Evolutionary conservation across 768 basidiomycete species (phyloP), one percentile per base, ranked within the genome.

Genomic region (Termitomyces sp.): DNA sequence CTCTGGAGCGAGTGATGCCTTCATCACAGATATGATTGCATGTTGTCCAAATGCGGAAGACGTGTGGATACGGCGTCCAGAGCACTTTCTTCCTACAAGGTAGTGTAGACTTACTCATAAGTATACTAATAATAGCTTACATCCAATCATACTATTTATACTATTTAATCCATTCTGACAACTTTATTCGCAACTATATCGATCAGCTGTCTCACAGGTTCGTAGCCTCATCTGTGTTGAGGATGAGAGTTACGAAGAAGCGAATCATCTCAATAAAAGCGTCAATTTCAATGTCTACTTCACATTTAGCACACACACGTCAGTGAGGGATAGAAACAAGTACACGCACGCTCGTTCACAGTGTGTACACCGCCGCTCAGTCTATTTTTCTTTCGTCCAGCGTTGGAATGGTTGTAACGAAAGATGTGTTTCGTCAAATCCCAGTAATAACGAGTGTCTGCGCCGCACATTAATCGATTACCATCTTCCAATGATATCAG

Each of bases 401-500:
- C 66, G 54, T 76, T 76, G 12, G 67, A 66, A 54, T 81, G 80
- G 53, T 64, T 73, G 63, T 89, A 91, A 18, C 89, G 82, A 78
- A 88, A 89, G 57, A 91, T 89, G 60, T 82, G 76, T 35, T 68
- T 63, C 5, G 80, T 77, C 33, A 85, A 68, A 32, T 77, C 68
- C 83, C 84, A 84, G 62, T 83, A 84, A 64, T 75, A 76, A 15
- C 76, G 72, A 2, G 82, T 84, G 59, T 84, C 88, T 86, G 49
- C 54, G 57, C 2, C 36, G 23, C 22, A 53, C 1, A 32, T 5
- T 10, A 42, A 43, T 16, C 27, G 13, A 32, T 45, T 35, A 40
- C 18, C 6, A 53, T 38, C 16, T 3, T 23, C 1, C 12, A 32
- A 22, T n/a, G n/a, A n/a, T 1, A 7, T 22, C 40, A 16, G 44